Evolutionary conservation across 2,329 filamentous ascomycete genomes (phyloP).

Genomic region (Teratosphaeriaceae sp.): DNA sequence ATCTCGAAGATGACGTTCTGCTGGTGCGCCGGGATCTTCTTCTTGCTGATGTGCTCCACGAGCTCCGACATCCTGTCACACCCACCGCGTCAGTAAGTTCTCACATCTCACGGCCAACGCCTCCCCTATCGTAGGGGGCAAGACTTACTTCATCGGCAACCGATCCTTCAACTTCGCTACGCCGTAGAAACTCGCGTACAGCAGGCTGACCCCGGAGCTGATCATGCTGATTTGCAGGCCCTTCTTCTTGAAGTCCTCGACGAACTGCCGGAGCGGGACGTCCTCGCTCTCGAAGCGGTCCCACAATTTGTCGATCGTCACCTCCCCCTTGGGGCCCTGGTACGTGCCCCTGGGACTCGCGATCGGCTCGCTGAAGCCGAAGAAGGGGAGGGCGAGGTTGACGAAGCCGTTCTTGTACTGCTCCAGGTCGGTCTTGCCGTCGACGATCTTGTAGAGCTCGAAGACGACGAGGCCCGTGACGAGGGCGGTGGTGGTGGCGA

Average conservation of each 20-base stretch:
- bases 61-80: conserved; percentile 78
- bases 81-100: conserved; percentile 16
- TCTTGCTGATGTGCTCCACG: conserved; percentile 84
- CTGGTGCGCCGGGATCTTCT: conserved; percentile 82
- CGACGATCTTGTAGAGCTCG: conserved; percentile 93
- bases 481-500: conserved; percentile 92
- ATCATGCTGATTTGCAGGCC: conserved; percentile 86
- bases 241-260: conserved; percentile 72
- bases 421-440: conserved; percentile 93
- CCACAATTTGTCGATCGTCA: conserved; percentile 93
- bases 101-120: no score
- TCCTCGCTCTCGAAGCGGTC: conserved; percentile 90
- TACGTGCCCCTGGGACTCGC: conserved; percentile 90
- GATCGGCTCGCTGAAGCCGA: conserved; percentile 96
- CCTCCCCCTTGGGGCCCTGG: conserved; percentile 67
- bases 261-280: conserved; percentile 75
- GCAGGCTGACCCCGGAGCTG: conserved; percentile 89
- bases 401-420: conserved; percentile 99
- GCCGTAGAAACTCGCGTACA: conserved; percentile 92
- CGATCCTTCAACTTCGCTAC: conserved; percentile 77
- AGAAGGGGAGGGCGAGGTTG: conserved; percentile 93
- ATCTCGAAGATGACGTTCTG: conserved; percentile 96
- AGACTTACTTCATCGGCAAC: conserved; percentile 60
- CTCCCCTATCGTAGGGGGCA: conserved; percentile 27
- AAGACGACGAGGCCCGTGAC: conserved; percentile 90